Percentiles rank a stretch among this genome's conserved stretches.
These are phyloP conservation scores for Boletus tomentosulus DNA, from an alignment of 768 basidiomycete genomes.

Conservation along the genomic window DNA sequence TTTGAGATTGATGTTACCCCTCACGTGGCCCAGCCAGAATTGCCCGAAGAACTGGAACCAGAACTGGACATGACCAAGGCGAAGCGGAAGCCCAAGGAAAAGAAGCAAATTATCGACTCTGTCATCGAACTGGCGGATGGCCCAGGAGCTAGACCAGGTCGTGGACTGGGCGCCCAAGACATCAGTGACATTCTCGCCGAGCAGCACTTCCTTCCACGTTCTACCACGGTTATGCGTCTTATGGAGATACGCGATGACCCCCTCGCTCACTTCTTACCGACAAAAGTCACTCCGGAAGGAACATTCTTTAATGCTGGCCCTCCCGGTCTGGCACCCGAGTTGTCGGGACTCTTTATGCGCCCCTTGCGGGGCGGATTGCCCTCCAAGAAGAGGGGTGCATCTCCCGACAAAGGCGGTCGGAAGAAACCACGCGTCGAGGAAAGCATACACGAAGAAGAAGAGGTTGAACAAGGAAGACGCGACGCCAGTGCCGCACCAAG, in stretches of 20 bases:
- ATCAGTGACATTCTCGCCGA: conserved; percentile 72
- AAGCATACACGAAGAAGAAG: conserved; percentile 46
- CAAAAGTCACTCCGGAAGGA: conserved; percentile 64
- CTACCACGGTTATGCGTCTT: conserved; percentile 79
- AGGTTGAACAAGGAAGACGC: conserved; percentile 70
- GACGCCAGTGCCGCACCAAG: conserved; percentile 63
- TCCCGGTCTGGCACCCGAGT: conserved; percentile 75
- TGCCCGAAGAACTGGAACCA: conserved; percentile 34
- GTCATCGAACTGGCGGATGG: conserved; percentile 78
- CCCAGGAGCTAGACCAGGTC: conserved; percentile 49
- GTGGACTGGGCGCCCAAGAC: conserved; percentile 57
- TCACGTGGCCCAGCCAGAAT: conserved; percentile 39
- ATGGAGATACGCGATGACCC: conserved; percentile 85
- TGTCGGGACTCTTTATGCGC: conserved; percentile 81
- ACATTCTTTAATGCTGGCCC: conserved; percentile 82
- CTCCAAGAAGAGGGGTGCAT: conserved; percentile 58
- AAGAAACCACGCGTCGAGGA: conserved; percentile 59
- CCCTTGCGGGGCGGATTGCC: conserved; percentile 49
- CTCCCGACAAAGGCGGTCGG: conserved; percentile 52
- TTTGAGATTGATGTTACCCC: conserved; percentile 46
- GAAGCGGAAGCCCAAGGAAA: conserved; percentile 60
- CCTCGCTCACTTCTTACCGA: conserved; percentile 80
- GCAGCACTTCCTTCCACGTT: conserved; percentile 83
- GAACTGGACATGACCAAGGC: conserved; percentile 32
- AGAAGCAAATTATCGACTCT: conserved; percentile 88